phyloP scores from a whole-genome alignment of 2,329 filamentous ascomycete genomes.

The Phaeosphaeria sp. region DNA sequence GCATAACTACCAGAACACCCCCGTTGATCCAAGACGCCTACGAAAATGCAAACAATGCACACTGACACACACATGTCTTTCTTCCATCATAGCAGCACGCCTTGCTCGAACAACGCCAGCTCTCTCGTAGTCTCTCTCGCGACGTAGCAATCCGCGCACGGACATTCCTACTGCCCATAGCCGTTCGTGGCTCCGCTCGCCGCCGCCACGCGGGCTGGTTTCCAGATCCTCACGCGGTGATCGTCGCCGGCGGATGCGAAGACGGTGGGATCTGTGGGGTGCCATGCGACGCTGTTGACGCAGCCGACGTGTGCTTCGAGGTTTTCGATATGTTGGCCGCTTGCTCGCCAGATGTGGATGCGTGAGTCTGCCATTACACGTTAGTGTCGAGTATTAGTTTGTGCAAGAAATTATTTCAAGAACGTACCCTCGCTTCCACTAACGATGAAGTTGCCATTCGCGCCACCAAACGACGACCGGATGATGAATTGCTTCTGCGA shows the following conservation, averaged over 20 bases:
- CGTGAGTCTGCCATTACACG: constrained; percentile 60
- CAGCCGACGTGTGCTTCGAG: constrained; percentile 78
- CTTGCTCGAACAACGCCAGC: too few relatives aligned
- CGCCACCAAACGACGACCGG: constrained; percentile 83
- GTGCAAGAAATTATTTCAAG: too few relatives aligned
- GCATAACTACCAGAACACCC: background rate
- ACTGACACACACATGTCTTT: background rate
- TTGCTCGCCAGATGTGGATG: constrained; percentile 91
- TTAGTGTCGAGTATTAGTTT: background rate
- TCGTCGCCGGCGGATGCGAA: constrained; percentile 95
- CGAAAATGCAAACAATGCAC: background rate
- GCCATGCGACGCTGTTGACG: constrained; percentile 91
- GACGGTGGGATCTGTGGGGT: constrained; percentile 79
- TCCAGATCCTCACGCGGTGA: constrained; percentile 79
- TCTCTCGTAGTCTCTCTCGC: too few relatives aligned
- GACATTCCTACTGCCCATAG: constrained; percentile 24
- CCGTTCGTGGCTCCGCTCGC: constrained; percentile 25
- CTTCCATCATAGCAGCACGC: too few relatives aligned
- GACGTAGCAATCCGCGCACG: background rate
- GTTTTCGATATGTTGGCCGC: constrained; percentile 76
- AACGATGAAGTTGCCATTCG: constrained; percentile 88
- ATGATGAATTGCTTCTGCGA: constrained; percentile 80
- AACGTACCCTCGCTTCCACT: constrained; percentile 87
- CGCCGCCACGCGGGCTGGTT: constrained; percentile 23
- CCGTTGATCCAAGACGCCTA: background rate